These are phyloP conservation scores for Penicillium nucicola DNA, from an alignment of 495 filamentous ascomycete genomes.

Conservation along the genomic window DNA sequence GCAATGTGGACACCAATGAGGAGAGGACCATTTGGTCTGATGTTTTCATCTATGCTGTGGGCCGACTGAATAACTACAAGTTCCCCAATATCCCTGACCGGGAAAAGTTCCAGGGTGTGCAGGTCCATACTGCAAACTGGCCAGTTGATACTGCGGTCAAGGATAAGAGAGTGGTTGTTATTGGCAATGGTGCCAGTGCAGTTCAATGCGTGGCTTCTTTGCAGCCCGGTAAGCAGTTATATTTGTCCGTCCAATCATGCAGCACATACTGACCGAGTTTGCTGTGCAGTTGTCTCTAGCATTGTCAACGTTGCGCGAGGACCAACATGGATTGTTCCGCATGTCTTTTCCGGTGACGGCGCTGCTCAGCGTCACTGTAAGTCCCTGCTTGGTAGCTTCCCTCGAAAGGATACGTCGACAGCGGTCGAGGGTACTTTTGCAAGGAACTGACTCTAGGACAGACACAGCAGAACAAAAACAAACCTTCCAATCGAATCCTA, in stretches of 20 bases:
- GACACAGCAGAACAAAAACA: slow-evolving; percentile 1
- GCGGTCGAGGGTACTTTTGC: too few species aligned
- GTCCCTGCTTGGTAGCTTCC: not conserved
- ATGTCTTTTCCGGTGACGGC: slow-evolving; percentile 5
- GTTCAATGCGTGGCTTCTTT: slow-evolving; percentile 13
- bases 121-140: slow-evolving; percentile 19
- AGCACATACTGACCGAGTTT: not conserved
- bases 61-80: slow-evolving; percentile 11
- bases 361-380: slow-evolving; percentile 3
- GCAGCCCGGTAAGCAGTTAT: slow-evolving; percentile 5
- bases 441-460: not conserved
- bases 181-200: slow-evolving; percentile 19
- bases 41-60: slow-evolving; percentile 10
- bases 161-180: slow-evolving; percentile 12
- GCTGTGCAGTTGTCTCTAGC: not conserved
- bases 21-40: not conserved
- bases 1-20: not conserved
- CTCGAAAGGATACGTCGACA: too few species aligned
- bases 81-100: slow-evolving; percentile 2
- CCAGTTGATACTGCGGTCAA: not conserved
- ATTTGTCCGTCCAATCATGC: not conserved
- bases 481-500: not conserved
- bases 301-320: slow-evolving; percentile 9
- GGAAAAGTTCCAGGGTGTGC: not conserved
- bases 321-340: slow-evolving; percentile 13